Evolutionary conservation across 345 rosid species (phyloP), one percentile per base, ranked within the genome.

Genomic region (Acer negundo): DNA sequence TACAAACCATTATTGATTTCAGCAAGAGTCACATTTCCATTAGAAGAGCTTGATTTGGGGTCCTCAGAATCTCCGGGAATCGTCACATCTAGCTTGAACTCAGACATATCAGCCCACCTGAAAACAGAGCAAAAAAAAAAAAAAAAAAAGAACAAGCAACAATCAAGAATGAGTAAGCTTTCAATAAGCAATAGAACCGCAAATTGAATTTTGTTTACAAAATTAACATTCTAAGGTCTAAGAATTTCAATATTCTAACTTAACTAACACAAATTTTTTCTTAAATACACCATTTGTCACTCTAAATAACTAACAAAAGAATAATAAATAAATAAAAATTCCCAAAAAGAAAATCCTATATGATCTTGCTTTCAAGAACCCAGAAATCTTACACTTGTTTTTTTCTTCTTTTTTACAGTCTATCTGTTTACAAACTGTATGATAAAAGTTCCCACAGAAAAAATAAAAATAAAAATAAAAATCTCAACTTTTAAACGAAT

Each of bases 101-200:
- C 86, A 66, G 89, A 79, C 97, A 89, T 92, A 62, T 35, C 86
- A 20, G 63, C 69, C 62, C 12, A 64, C 81, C 92, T 84, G 86
- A 79, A 70, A 40, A 69, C 56, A 2, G 44, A 12, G 2, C 16
- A 49, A 61, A n/a, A 28, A 63, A 15, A 49, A 61, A n/a, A 28
- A 64, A 10, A 68, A 20, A 58, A 23, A 20, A 76, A 58, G 46
- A 38, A 16, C 17, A 67, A 44, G 10, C 17, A 58, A 75, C 31
- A 59, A 42, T 3, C 13, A 69, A 79, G 28, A 47, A 12, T 15
- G 15, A 49, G 4, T 49, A 12, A 49, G 55, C 55, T 49, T 49
- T 49, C 55, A 49, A 49, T 0, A 49, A 0, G 9, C 62, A n/a
- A 19, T n/a, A 78, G 6, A 40, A 40, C 9, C 10, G 10, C 26